These are phyloP conservation scores for Sphaerulina musiva DNA, from an alignment of 2,329 filamentous ascomycete species.

Conservation along the genomic window DNA sequence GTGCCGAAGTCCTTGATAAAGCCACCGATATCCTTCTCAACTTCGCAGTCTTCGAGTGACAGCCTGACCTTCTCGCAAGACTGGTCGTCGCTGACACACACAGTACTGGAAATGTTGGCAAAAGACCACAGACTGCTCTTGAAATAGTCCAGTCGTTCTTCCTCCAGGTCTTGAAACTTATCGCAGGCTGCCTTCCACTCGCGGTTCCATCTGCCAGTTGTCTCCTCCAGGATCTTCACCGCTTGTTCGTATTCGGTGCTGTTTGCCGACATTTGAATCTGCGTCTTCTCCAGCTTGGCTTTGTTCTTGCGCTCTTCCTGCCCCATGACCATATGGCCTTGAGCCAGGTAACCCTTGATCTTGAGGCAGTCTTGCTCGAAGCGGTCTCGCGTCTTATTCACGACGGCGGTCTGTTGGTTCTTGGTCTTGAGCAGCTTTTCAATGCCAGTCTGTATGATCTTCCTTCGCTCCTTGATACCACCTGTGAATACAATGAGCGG, in stretches of 20 bases:
- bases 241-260: slow-evolving; percentile 91
- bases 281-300: slow-evolving; percentile 96
- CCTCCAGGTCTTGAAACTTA: slow-evolving; percentile 98
- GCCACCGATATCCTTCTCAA: slow-evolving; percentile 82
- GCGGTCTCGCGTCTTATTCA: slow-evolving; percentile 92
- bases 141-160: slow-evolving; percentile 91
- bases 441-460: slow-evolving; percentile 90
- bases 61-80: slow-evolving; percentile 95
- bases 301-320: slow-evolving; percentile 99
- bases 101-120: slow-evolving; percentile 92
- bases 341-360: slow-evolving; percentile 96
- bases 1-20: slow-evolving; percentile 90
- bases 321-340: slow-evolving; percentile 99
- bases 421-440: slow-evolving; percentile 93
- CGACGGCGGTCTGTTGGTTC: slow-evolving; percentile 77
- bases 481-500: slow-evolving; percentile 85
- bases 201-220: slow-evolving; percentile 89
- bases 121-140: slow-evolving; percentile 98
- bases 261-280: slow-evolving; percentile 84
- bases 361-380: slow-evolving; percentile 97
- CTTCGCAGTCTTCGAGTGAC: slow-evolving; percentile 89
- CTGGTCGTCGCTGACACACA: slow-evolving; percentile 90
- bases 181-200: slow-evolving; percentile 97
- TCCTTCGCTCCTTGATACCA: slow-evolving; percentile 90
- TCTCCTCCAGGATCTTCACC: slow-evolving; percentile 89